phyloP scores from a whole-genome alignment of 352 stramenopile species.

The Pythium myriotylum region DNA sequence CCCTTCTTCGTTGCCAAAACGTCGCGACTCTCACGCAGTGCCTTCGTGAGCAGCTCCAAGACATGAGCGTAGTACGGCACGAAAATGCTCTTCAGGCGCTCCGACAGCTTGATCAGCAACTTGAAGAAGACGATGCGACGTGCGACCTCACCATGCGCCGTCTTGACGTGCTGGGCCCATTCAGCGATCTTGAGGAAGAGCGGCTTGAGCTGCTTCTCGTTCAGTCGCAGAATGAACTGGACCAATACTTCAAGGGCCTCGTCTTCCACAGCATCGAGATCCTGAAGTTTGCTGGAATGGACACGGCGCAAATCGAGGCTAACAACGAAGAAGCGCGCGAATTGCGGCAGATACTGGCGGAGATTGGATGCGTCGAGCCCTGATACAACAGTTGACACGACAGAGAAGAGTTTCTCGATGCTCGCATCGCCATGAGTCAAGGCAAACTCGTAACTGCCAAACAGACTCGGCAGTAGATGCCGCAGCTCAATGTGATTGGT shows the following conservation, averaged over 20 bases:
- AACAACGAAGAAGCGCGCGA: constrained; percentile 85
- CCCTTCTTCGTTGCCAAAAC: constrained; percentile 49
- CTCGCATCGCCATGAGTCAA: constrained; percentile 54
- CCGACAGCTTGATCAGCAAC: constrained; percentile 77
- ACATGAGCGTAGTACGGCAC: constrained; percentile 88
- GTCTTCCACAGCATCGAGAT: constrained; percentile 76
- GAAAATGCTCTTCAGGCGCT: constrained; percentile 85
- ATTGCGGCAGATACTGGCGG: constrained; percentile 66
- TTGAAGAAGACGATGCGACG: constrained; percentile 84
- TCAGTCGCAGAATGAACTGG: constrained; percentile 86
- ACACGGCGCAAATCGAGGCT: constrained; percentile 75
- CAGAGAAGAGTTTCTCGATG: constrained; percentile 67
- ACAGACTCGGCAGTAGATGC: constrained; percentile 70
- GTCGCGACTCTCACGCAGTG: constrained; percentile 52
- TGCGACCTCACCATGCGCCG: constrained; percentile 34
- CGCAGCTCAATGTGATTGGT: constrained; percentile 74
- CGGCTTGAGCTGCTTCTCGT: constrained; percentile 90
- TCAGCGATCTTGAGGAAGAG: constrained; percentile 85
- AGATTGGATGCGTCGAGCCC: constrained; percentile 52
- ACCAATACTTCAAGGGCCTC: constrained; percentile 76
- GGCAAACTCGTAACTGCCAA: constrained; percentile 70
- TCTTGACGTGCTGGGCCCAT: constrained; percentile 62
- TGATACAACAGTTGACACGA: constrained; percentile 69
- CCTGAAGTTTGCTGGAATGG: constrained; percentile 50
- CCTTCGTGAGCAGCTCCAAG: constrained; percentile 55